phyloP scores from a whole-genome alignment of 345 rosid genomes.

The Eucalyptus pumila region DNA sequence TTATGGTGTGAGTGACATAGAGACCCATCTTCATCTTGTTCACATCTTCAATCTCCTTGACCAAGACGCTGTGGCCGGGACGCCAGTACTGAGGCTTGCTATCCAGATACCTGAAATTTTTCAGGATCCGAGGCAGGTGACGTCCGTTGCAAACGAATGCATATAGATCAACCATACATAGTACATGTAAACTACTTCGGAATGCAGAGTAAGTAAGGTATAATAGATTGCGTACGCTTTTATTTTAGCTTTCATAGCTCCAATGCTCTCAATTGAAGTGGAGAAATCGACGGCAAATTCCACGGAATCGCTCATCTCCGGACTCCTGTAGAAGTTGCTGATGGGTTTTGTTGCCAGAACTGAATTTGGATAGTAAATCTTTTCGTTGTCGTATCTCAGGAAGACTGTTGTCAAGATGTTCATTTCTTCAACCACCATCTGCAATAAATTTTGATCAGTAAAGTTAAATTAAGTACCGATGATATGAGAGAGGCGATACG shows the following conservation, averaged over 20 bases:
- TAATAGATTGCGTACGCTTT: conserved; percentile 11
- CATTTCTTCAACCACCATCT: conserved; percentile 73
- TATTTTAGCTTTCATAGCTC: conserved; percentile 28
- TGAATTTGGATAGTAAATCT: conserved; percentile 44
- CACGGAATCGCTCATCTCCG: conserved; percentile 64
- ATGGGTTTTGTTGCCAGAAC: conserved; percentile 39
- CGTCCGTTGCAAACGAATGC: background rate
- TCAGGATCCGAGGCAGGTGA: background rate
- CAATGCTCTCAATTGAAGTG: conserved; percentile 44
- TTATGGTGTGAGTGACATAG: conserved; percentile 38
- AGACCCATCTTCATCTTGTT: conserved; percentile 61
- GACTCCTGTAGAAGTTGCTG: conserved; percentile 60
- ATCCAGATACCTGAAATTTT: conserved; percentile 40
- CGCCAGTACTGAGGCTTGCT: conserved; percentile 54
- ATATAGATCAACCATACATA: background rate
- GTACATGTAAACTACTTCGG: background rate
- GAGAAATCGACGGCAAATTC: conserved; percentile 44
- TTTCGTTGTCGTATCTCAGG: conserved; percentile 57
- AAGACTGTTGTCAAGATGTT: conserved; percentile 55
- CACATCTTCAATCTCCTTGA: conserved; percentile 55
- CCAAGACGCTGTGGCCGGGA: conserved; percentile 25
- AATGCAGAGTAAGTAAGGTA: background rate
- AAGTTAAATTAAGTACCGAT: background rate
- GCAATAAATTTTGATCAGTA: background rate
- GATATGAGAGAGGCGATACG: background rate